Evolutionary conservation across 1,284 basidiomycete genomes (phyloP).

Genomic region (Cryptococcus amylolentus): DNA sequence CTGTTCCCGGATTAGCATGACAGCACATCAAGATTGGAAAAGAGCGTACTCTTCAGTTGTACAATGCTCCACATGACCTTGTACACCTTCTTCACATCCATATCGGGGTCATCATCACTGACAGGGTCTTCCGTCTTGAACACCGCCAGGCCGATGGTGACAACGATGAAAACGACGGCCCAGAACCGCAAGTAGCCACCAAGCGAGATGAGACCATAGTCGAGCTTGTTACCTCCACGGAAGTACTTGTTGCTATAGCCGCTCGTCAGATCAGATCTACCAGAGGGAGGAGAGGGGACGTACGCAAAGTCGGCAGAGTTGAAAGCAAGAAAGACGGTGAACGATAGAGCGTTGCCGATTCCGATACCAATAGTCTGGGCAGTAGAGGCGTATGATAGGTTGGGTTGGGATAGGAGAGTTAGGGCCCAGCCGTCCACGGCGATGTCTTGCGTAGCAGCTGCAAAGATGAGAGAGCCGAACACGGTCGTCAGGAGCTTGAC

Average conservation of each 20-base stretch:
- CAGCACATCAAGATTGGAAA: constrained; percentile 43
- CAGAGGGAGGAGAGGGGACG: constrained; percentile 37
- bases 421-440: constrained; percentile 98
- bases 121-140: constrained; percentile 89
- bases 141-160: constrained; percentile 82
- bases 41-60: constrained; percentile 72
- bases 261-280: constrained; percentile 47
- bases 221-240: constrained; percentile 52
- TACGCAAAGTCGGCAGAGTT: constrained; percentile 91
- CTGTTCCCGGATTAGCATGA: constrained; percentile 33
- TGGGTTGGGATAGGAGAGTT: constrained; percentile 90
- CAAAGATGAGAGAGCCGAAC: constrained; percentile 86
- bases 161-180: constrained; percentile 70
- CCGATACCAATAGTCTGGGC: constrained; percentile 98
- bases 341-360: constrained; percentile 92
- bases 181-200: constrained; percentile 84
- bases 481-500: constrained; percentile 75
- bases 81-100: constrained; percentile 89
- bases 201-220: constrained; percentile 76
- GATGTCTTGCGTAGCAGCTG: constrained; percentile 98
- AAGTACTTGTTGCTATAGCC: constrained; percentile 65
- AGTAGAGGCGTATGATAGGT: constrained; percentile 93
- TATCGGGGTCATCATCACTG: constrained; percentile 67
- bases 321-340: constrained; percentile 95
- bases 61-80: constrained; percentile 92